Evolutionary conservation across 1,284 basidiomycete genomes (phyloP).

Genomic region (Xerocomus alliaceus): DNA sequence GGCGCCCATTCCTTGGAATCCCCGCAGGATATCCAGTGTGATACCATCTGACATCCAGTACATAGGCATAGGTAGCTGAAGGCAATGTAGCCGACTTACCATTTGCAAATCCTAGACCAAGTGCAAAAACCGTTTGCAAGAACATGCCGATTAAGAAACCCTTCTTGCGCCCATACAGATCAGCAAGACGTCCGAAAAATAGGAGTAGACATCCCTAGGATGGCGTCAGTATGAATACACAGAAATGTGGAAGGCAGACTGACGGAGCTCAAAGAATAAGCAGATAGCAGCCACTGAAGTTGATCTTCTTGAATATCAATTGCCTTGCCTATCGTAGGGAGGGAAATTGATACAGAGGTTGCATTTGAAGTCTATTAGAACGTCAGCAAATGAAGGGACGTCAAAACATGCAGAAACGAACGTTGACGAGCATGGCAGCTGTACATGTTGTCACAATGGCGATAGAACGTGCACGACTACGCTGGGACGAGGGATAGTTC

Average conservation of each 20-base stretch:
- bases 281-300: conserved; percentile 71
- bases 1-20: conserved; percentile 71
- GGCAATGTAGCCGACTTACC: conserved; percentile 44
- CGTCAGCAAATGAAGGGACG: not conserved
- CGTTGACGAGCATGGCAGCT: conserved; percentile 61
- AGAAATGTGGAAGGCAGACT: conserved; percentile 20
- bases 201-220: conserved; percentile 73
- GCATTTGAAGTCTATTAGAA: conserved; percentile 48
- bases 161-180: conserved; percentile 73
- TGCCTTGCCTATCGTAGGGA: conserved; percentile 66
- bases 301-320: conserved; percentile 55
- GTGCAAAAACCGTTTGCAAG: conserved; percentile 53
- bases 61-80: not conserved
- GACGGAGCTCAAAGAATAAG: conserved; percentile 57
- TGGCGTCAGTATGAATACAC: conserved; percentile 18
- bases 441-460: conserved; percentile 58
- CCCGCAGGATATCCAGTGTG: conserved; percentile 69
- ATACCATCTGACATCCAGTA: conserved; percentile 50
- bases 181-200: conserved; percentile 73
- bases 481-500: not conserved
- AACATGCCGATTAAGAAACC: conserved; percentile 63
- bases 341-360: conserved; percentile 59
- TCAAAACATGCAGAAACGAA: conserved; percentile 35
- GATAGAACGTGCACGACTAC: conserved; percentile 43
- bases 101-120: conserved; percentile 61